Evolutionary conservation across 495 filamentous ascomycete species (phyloP).

Genomic region (Aspergillus biplanus): DNA sequence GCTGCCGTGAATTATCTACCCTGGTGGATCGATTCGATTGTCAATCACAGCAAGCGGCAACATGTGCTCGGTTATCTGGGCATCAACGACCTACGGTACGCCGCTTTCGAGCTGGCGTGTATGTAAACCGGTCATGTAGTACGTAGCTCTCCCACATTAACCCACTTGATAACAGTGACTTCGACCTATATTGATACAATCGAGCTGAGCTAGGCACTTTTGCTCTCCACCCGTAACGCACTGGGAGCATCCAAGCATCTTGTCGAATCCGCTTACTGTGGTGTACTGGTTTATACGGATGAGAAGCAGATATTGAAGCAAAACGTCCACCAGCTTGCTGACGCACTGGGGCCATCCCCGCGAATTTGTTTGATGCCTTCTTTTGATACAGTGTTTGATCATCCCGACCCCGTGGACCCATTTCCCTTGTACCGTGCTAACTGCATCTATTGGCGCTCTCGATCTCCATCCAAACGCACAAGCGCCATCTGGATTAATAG

Average conservation of each 20-base stretch:
- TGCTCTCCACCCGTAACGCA: slow-evolving; percentile 45
- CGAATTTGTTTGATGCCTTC: neutral
- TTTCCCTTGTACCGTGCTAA: neutral
- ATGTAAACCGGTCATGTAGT: slow-evolving; percentile 31
- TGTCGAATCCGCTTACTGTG: slow-evolving; percentile 32
- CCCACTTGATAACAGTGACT: neutral
- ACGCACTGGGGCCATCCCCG: neutral
- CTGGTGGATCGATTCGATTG: too few species aligned
- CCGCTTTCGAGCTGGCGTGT: slow-evolving; percentile 30
- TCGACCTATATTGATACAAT: neutral
- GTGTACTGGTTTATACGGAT: slow-evolving; percentile 26
- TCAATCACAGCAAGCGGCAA: slow-evolving; percentile 42
- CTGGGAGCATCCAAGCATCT: slow-evolving; percentile 37
- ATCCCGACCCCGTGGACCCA: neutral
- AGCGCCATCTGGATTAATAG: too few species aligned
- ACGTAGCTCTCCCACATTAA: neutral
- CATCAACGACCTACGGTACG: slow-evolving; percentile 31
- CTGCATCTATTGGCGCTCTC: too few species aligned
- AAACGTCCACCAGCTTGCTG: neutral
- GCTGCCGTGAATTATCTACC: too few species aligned
- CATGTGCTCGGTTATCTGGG: slow-evolving; percentile 38
- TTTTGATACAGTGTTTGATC: neutral
- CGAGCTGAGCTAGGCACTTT: slow-evolving; percentile 25
- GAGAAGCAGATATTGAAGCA: neutral
- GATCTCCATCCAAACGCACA: too few species aligned